Conservation (phyloP, 139 green algal species). For the Raphidocelis subcapitata region DNA sequence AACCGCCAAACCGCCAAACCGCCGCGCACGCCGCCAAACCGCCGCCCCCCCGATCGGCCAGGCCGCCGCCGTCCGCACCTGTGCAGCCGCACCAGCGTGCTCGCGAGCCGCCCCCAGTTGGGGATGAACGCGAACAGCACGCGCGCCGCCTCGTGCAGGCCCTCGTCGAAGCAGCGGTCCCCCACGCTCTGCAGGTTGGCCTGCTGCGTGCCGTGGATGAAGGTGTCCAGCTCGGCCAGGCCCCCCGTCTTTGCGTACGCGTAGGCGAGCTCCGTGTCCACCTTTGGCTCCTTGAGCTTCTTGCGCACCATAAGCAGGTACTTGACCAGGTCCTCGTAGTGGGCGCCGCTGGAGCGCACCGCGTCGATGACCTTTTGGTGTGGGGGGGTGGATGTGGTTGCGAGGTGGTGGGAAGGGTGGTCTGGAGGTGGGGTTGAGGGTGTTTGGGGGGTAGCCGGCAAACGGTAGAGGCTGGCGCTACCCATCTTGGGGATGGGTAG, state of each 20-base stretch:
- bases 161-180: slow-evolving; percentile 85
- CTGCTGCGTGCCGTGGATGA: slow-evolving; percentile 81
- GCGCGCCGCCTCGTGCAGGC: slow-evolving; percentile 91
- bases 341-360: not conserved
- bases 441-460: no score
- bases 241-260: slow-evolving; percentile 90
- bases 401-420: no score
- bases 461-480: no score
- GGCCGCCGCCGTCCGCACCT: no score
- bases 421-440: no score
- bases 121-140: slow-evolving; percentile 92
- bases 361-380: slow-evolving; percentile 10
- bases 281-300: slow-evolving; percentile 75
- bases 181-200: slow-evolving; percentile 62
- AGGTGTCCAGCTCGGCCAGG: slow-evolving; percentile 92
- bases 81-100: slow-evolving; percentile 87
- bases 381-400: no score
- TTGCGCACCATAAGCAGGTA: slow-evolving; percentile 98
- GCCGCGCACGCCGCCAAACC: no score
- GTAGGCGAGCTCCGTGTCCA: slow-evolving; percentile 97
- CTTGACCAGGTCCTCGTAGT: slow-evolving; percentile 91
- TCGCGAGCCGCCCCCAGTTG: slow-evolving; percentile 93
- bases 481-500: no score
- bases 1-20: no score
- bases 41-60: no score